Evolutionary conservation across 2,329 filamentous ascomycete genomes (phyloP).

Genomic region (Rhytidhysteron rufulum): DNA sequence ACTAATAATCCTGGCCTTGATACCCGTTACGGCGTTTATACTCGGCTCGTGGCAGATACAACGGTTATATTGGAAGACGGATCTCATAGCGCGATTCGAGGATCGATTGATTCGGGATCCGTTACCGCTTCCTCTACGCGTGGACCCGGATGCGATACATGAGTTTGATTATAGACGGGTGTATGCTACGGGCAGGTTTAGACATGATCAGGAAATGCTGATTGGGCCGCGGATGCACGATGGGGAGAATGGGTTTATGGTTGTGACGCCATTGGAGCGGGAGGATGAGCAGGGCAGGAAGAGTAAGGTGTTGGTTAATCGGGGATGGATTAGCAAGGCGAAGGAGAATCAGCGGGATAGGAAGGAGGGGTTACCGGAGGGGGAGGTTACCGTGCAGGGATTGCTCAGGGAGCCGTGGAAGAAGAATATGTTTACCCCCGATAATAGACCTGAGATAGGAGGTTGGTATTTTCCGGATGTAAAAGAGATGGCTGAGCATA

Average conservation of each 20-base stretch:
- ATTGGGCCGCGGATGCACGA: conserved; percentile 87
- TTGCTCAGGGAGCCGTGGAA: conserved; percentile 86
- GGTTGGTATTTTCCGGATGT: conserved; percentile 97
- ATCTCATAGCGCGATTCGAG: conserved; percentile 85
- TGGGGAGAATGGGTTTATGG: conserved; percentile 84
- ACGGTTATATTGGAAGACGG: conserved; percentile 88
- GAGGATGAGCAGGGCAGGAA: conserved; percentile 44
- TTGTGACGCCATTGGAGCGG: conserved; percentile 85
- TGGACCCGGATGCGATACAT: conserved; percentile 75
- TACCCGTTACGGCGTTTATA: conserved; percentile 84
- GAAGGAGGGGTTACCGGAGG: conserved; percentile 57
- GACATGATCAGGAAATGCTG: conserved; percentile 94
- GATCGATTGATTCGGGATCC: conserved; percentile 84
- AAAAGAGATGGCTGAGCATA: conserved; percentile 78
- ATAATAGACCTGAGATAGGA: conserved; percentile 76
- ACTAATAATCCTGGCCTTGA: conserved; percentile 76
- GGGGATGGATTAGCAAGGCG: conserved; percentile 87
- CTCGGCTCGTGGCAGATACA: conserved; percentile 96
- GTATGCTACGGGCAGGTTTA: conserved; percentile 65
- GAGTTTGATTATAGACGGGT: conserved; percentile 94
- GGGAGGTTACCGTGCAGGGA: conserved; percentile 76
- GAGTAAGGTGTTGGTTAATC: conserved; percentile 73
- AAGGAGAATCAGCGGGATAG: conserved; percentile 62
- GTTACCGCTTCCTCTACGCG: conserved; percentile 74
- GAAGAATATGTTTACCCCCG: conserved; percentile 96